Conservation (phyloP, 2,329 filamentous ascomycete genomes). For the Diplocarpon rosae region DNA sequence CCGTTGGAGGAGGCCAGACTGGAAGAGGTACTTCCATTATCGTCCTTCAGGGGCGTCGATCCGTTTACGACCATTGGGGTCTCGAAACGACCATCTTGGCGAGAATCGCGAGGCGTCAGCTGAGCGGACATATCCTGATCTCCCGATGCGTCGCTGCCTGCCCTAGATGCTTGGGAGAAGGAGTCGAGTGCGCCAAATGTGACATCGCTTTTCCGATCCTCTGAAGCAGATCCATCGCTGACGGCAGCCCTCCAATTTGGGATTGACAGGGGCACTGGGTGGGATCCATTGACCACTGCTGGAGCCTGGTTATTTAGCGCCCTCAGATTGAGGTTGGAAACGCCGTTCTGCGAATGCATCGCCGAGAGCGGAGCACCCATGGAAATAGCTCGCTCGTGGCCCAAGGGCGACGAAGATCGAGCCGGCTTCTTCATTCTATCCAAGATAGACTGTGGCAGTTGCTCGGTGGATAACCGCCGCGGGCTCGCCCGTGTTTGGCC, state of each 20-base stretch:
- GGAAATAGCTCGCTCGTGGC: slow-evolving; percentile 25
- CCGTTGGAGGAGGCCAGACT: slow-evolving; percentile 8
- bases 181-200: slow-evolving; percentile 21
- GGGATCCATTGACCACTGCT: slow-evolving; percentile 26
- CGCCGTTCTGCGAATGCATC: slow-evolving; percentile 17
- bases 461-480: slow-evolving; percentile 24
- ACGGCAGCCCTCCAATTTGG: slow-evolving; percentile 21
- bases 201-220: slow-evolving; percentile 20
- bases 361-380: slow-evolving; percentile 18
- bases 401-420: slow-evolving; percentile 28
- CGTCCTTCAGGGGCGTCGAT: slow-evolving; percentile 10
- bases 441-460: slow-evolving; percentile 26
- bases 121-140: slow-evolving; percentile 20
- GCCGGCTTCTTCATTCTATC: slow-evolving; percentile 25
- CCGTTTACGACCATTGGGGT: slow-evolving; percentile 23
- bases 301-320: slow-evolving; percentile 21
- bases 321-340: slow-evolving; percentile 21
- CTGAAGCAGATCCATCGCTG: slow-evolving; percentile 18
- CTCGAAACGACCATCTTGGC: slow-evolving; percentile 10
- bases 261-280: slow-evolving; percentile 19
- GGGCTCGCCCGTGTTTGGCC: slow-evolving; percentile 16
- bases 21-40: background rate
- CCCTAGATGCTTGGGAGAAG: slow-evolving; percentile 18
- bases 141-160: slow-evolving; percentile 17
- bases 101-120: slow-evolving; percentile 19